Evolutionary conservation across 83 land plant species (phyloP), one percentile per base, ranked within the genome.

Genomic region (Isoetes engelmannii): DNA sequence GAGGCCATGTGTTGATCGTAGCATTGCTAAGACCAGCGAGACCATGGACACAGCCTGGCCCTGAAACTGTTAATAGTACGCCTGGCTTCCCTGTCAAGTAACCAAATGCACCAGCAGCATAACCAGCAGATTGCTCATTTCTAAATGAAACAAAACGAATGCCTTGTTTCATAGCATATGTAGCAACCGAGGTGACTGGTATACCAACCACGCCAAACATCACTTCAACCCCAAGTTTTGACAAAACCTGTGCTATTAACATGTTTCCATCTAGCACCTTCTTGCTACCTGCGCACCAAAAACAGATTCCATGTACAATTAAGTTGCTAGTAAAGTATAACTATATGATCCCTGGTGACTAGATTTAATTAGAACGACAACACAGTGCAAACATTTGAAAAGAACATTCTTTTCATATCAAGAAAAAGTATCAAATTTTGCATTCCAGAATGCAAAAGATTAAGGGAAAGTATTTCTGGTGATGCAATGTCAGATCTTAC

Each of bases 151-250:
- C 63, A 85, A 94, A 94, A 5, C 96, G 89, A 66, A 94, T 70
- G 7, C 99, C 97, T 43, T 70, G 75, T 18, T 83, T 72, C 47
- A 94, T 82, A 67, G 93, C 81, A 46, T 82, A 80, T 57, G 80
- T 85, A 74, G 97, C 99, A 56, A 94, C 60, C 45, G 96, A 81
- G 6, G 99, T 94, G 50, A 94, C 99, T 3, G 97, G 99, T 19
- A 94, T 94, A n/a, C 99, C 99, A 28, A 94, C 99, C 6, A 94
- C 97, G 55, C 99, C 99, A 78, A 86, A 94, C 90, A 94, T 94
- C 70, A 72, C 78, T 15, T 68, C 76, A 53, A 90, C 62, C 44
- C 92, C 99, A 54, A 79, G 74, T 21, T 42, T 73, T 5, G 93
- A 80, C 20, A 94, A 78, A 50, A 90, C 77, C 43, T 54, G 79